Conservation (phyloP, 2,329 filamentous ascomycete species). For the Paramyrothecium roridum region DNA sequence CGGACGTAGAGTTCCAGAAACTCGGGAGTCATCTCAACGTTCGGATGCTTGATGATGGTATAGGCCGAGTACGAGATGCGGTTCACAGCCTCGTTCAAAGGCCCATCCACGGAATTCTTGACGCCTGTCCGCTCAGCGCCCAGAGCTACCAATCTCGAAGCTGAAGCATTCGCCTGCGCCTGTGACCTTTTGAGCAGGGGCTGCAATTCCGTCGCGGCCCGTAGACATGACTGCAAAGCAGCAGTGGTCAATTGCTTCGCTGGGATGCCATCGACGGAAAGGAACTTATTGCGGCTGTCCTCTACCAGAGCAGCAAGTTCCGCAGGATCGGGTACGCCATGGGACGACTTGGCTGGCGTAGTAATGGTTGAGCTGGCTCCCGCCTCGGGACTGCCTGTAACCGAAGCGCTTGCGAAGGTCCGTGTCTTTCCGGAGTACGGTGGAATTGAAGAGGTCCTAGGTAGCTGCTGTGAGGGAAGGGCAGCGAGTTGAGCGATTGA, state of each 20-base stretch:
- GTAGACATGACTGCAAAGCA: constrained; percentile 42
- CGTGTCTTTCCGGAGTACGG: not conserved
- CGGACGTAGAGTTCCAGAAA: constrained; percentile 73
- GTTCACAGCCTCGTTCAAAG: constrained; percentile 42
- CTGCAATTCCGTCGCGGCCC: constrained; percentile 40
- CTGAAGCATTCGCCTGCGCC: constrained; percentile 39
- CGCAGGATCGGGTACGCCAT: constrained; percentile 31
- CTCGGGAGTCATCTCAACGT: constrained; percentile 74
- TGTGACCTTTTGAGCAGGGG: constrained; percentile 36
- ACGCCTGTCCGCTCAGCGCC: constrained; percentile 30
- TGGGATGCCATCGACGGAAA: constrained; percentile 42
- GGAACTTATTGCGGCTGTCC: constrained; percentile 38
- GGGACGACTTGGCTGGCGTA: constrained; percentile 3
- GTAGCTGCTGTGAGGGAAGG: not conserved
- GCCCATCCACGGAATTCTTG: constrained; percentile 24
- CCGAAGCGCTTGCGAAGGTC: not conserved
- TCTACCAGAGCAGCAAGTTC: constrained; percentile 38
- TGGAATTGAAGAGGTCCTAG: not conserved
- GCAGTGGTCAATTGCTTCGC: constrained; percentile 37
- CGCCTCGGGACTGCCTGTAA: not conserved
- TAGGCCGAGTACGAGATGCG: constrained; percentile 61
- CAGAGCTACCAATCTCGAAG: constrained; percentile 51
- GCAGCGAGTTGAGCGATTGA: constrained; percentile 14
- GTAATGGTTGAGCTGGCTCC: not conserved
- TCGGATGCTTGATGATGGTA: constrained; percentile 67